phyloP scores from a whole-genome alignment of 768 basidiomycete genomes.

The Suillus ampliporus region DNA sequence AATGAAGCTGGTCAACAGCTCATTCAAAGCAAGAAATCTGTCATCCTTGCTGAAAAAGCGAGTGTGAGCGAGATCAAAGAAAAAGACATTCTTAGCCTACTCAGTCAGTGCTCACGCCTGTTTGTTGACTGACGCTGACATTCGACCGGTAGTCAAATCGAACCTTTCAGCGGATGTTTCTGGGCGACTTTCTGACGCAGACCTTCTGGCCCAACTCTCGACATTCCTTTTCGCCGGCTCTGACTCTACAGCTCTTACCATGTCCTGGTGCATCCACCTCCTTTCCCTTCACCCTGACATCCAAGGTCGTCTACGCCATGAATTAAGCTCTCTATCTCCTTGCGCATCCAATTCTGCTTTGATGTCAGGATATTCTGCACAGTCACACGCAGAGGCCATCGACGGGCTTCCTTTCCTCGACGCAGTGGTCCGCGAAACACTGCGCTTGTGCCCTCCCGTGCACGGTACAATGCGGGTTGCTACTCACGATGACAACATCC shows the following conservation, averaged over 20 bases:
- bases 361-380: slow-evolving; percentile 23
- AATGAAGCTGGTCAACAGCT: slow-evolving; percentile 47
- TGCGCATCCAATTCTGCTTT: slow-evolving; percentile 24
- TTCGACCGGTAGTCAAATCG: slow-evolving; percentile 55
- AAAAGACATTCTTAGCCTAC: slow-evolving; percentile 55
- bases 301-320: slow-evolving; percentile 61
- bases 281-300: slow-evolving; percentile 59
- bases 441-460: slow-evolving; percentile 61
- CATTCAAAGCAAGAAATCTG: slow-evolving; percentile 47
- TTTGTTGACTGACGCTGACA: slow-evolving; percentile 8
- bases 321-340: slow-evolving; percentile 37
- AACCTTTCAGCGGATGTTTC: slow-evolving; percentile 54
- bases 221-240: slow-evolving; percentile 71
- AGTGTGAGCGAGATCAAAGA: slow-evolving; percentile 36
- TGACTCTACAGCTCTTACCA: slow-evolving; percentile 60
- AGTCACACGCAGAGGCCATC: slow-evolving; percentile 34
- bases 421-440: slow-evolving; percentile 59
- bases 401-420: slow-evolving; percentile 59
- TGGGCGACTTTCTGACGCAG: slow-evolving; percentile 59
- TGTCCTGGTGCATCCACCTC: slow-evolving; percentile 63
- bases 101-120: slow-evolving; percentile 43
- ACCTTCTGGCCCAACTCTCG: slow-evolving; percentile 67
- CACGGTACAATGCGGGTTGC: slow-evolving; percentile 65
- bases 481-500: slow-evolving; percentile 56
- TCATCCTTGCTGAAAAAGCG: slow-evolving; percentile 42